A percentile compares a stretch with the other conserved stretches of the same genome.
Evolutionary conservation across 192 early-diverging fungal genomes (phyloP).

Genomic region (Oehlia diaphana): DNA sequence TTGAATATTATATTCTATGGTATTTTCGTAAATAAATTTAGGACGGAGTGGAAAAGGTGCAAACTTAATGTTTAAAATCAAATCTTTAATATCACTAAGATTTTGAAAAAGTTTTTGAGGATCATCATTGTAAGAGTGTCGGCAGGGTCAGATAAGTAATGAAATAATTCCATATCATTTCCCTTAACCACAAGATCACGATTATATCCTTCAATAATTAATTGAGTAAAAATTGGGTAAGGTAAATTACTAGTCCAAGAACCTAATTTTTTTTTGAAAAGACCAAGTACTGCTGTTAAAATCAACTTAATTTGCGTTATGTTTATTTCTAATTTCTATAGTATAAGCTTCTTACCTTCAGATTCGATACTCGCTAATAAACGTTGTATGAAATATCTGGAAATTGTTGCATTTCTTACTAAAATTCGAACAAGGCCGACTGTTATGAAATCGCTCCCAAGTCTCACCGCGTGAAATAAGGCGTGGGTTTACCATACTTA

Average conservation of each 20-base stretch:
- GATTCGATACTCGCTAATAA: not conserved
- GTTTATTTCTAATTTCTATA: not conserved
- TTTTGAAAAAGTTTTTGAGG: not conserved
- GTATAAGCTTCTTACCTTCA: not conserved
- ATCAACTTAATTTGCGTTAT: not conserved
- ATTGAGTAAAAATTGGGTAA: not conserved
- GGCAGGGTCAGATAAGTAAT: not conserved
- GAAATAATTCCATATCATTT: slow-evolving; percentile 21
- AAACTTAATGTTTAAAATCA: not conserved
- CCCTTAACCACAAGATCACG: not conserved
- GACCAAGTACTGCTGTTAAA: not conserved
- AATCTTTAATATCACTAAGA: not conserved
- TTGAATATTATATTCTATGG: not conserved
- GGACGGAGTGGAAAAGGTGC: not conserved
- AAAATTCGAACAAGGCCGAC: not conserved
- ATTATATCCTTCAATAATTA: not conserved
- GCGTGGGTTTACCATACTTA: not conserved
- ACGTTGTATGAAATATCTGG: slow-evolving; percentile 19
- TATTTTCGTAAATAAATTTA: not conserved
- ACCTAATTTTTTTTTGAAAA: not conserved
- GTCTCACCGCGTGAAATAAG: not conserved
- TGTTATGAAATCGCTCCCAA: too few species aligned
- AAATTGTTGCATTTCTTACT: not conserved
- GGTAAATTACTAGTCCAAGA: slow-evolving; percentile 1
- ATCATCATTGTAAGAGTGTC: not conserved